Base-by-base conservation (phyloP, 2,329 filamentous ascomycete species). In the Aureobasidium musti region DNA sequence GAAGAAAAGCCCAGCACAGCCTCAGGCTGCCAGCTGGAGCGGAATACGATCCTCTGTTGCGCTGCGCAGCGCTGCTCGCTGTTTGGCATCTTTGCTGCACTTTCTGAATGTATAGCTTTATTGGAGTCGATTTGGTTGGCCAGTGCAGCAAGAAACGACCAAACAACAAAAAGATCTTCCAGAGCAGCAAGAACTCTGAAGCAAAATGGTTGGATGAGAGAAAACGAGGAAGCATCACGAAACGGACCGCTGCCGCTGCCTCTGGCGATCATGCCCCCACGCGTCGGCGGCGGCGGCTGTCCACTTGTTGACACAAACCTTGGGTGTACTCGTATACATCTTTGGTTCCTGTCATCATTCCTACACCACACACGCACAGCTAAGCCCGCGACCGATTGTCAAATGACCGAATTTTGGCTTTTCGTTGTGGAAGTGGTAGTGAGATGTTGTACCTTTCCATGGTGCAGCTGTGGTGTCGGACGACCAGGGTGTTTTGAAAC, bases 371-470 rank as follows among this genome's bases (percentile, higher is more conserved):
- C 45, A 49, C 8, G 1, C 45, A 28, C 30, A n/a, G 47, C 47
- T 30, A 50, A 50, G 26, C 26, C 49, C 28, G 50, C n/a, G 7
- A 30, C 26, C n/a, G 2, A 57, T 59, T 33, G 54, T 49, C 57
- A 61, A 61, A 61, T 61, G 43, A 61, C 57, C 57, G 41, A 43
- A 61, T 47, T 49, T 61, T 35, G 23, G 41, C 26, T 19, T 45
- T 17, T 6, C 23, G 54, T 23, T 41, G 33, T 49, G 26, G 23
- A 39, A 39, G 35, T 17, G 45, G 6, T 49, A 17, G 45, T 23
- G 45, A n/a, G 28, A 26, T 28, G 1, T 28, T 49, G 52, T 54
- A 54, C 33, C 30, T 37, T 13, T 47, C 10, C 41, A 35, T 35
- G 33, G 33, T 8, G 33, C 33, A 35, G 8, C 11, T 35, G 7